Evolutionary conservation across 2,329 filamentous ascomycete species (phyloP), one percentile per base, ranked within the genome.

Genomic region (Xylaria sp.): DNA sequence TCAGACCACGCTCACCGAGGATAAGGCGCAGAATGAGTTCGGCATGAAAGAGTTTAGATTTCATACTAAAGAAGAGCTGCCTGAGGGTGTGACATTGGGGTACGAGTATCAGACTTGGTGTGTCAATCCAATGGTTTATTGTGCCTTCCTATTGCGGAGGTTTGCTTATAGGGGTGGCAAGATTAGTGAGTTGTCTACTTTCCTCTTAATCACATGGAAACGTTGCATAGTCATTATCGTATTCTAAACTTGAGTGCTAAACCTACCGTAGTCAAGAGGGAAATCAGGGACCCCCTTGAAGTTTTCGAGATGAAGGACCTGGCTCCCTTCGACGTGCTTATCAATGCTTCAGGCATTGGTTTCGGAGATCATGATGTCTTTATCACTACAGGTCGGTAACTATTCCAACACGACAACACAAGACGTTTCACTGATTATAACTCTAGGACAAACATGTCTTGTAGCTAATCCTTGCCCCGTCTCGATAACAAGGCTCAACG

Each of bases 401-500:
- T 42, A 44, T 38, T 11, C 15, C 23, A 38, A 13, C 56, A 42
- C n/a, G 17, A 36, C 6, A 54, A 31, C 2, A 10, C 69, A 36
- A n/a, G 4, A 7, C 26, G 5, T n/a, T 28, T 40, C 79, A 82
- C 58, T 63, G 2, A 63, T n/a, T n/a, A 10, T 42, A n/a, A 46
- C n/a, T 51, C 9, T 28, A 70, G 69, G 84, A 20, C 84, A 86
- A 75, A 86, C 83, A 0, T 84, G 82, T 49, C 73, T 84, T 17
- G 83, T 83, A 0, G 77, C 82, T 28, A 77, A 83, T 11, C 57
- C 73, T 0, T 74, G 75, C 40, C 68, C 76, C 2, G 78, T 77
- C 0, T 76, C 77, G 0, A 81, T 92, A 23, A 92, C 90, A 2
- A 83, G 86, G 31, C 88, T 92, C 72, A 86, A 88, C 73, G 82